Evolutionary conservation across 2,329 filamentous ascomycete genomes (phyloP).

Genomic region (Dendryphion nanum): DNA sequence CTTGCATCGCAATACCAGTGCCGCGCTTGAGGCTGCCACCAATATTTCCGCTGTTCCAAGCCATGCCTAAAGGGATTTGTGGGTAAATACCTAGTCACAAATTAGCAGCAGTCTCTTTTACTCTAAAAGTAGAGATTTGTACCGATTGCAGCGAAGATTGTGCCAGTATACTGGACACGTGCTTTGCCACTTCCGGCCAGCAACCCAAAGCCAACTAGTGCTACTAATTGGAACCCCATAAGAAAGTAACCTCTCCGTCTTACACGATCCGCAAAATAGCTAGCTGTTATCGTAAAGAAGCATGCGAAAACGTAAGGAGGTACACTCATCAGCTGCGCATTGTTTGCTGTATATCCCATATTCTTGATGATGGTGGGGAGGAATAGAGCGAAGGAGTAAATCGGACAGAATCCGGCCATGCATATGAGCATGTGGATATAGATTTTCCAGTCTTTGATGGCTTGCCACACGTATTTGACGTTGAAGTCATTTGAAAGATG

Average conservation of each 20-base stretch:
- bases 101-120: background rate
- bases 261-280: slow-evolving; percentile 27
- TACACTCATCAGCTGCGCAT: slow-evolving; percentile 61
- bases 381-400: slow-evolving; percentile 48
- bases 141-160: slow-evolving; percentile 28
- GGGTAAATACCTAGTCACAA: slow-evolving; percentile 48
- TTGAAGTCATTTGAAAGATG: slow-evolving; percentile 39
- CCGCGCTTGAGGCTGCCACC: slow-evolving; percentile 55
- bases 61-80: slow-evolving; percentile 55
- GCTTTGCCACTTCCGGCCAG: slow-evolving; percentile 25
- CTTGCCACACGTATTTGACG: slow-evolving; percentile 38
- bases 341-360: slow-evolving; percentile 56
- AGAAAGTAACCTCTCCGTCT: slow-evolving; percentile 31
- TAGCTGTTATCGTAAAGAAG: slow-evolving; percentile 32
- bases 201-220: slow-evolving; percentile 52
- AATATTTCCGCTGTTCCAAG: slow-evolving; percentile 61
- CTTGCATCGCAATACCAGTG: slow-evolving; percentile 57
- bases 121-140: background rate
- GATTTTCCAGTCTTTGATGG: slow-evolving; percentile 43
- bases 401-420: slow-evolving; percentile 41
- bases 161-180: slow-evolving; percentile 33
- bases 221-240: slow-evolving; percentile 41
- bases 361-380: slow-evolving; percentile 64
- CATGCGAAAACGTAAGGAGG: slow-evolving; percentile 60
- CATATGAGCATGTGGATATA: slow-evolving; percentile 44